Evolutionary conservation across 208 protist species (phyloP), one percentile per base, ranked within the genome.

Genomic region (Leishmania aethiopica): DNA sequence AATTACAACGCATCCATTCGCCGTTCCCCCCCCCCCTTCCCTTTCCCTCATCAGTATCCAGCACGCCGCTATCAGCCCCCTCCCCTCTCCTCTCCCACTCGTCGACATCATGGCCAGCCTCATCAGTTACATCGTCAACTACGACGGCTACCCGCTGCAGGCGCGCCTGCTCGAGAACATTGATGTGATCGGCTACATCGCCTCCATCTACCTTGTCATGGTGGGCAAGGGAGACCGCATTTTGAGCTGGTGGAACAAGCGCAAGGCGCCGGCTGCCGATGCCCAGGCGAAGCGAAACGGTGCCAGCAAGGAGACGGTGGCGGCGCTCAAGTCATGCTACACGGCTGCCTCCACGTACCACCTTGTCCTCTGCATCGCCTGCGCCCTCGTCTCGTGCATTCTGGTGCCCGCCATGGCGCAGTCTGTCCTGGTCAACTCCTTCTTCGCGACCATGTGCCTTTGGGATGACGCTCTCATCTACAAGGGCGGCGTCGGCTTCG

Each of bases 141-240:
- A 85, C 75, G 80, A 93, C 45, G 90, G 90, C 78, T 86, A 89
- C 79, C 83, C 66, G 22, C 51, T 89, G 19, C 80, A 88, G 66
- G 42, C 82, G 28, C 87, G 83, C 70, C 87, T 96, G 64, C 60
- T 60, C 51, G 77, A 91, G 13, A 84, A 94, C 78, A 80, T 85
- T 22, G 88, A 94, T 53, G 25, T 94, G 4, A 75, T 89, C 64
- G 82, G 89, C 35, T 89, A 92, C 81, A 87, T 91, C n/a, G 87
- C 83, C 28, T 83, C 75, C 11, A 47, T 79, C 35, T 96, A 96
- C 83, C 83, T 96, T 42, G 80, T 86, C 37, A 89, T 93, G 72
- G 90, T 93, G n/a, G 89, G 90, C 71, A 84, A 79, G 64, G 86
- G 90, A 3, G 72, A 84, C 32, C 66, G 74, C 64, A 87, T 89